Conservation (phyloP, 208 protist genomes). For the Leishmania turanica region DNA sequence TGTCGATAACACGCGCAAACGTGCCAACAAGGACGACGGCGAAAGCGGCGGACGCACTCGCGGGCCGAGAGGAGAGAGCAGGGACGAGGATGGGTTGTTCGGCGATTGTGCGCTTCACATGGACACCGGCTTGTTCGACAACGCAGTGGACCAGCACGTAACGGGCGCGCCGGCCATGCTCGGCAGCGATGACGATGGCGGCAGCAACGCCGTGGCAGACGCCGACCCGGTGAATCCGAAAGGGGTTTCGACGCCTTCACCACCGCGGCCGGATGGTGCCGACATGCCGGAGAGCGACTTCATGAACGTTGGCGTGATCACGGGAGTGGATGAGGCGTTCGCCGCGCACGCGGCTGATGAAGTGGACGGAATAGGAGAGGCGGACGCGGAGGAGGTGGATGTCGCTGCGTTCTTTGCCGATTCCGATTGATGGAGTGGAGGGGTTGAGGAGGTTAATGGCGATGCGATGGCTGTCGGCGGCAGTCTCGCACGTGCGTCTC, state of each 20-base stretch:
- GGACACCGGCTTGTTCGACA: not conserved
- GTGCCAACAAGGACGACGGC: not conserved
- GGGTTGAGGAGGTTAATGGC: not conserved
- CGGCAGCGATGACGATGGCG: constrained; percentile 4
- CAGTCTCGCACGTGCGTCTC: not conserved
- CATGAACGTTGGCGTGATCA: not conserved
- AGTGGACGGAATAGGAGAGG: constrained; percentile 8
- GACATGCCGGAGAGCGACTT: not conserved
- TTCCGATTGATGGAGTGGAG: constrained; percentile 34
- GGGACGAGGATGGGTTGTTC: not conserved
- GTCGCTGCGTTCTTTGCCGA: constrained; percentile 63
- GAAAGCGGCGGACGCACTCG: not conserved
- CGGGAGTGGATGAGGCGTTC: constrained; percentile 6
- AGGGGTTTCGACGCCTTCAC: not conserved
- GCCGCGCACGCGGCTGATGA: not conserved
- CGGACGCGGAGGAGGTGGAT: constrained; percentile 37
- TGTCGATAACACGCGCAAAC: not conserved
- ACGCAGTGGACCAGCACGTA: not conserved
- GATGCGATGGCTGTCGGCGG: not conserved
- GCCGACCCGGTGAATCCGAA: not conserved
- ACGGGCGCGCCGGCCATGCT: not conserved
- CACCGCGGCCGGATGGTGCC: not conserved
- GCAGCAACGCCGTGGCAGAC: constrained; percentile 13
- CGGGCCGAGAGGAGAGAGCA: not conserved
- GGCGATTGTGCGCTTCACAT: not conserved